Conservation (phyloP, 805 yeast species). For the Teunomyces atbi region DNA sequence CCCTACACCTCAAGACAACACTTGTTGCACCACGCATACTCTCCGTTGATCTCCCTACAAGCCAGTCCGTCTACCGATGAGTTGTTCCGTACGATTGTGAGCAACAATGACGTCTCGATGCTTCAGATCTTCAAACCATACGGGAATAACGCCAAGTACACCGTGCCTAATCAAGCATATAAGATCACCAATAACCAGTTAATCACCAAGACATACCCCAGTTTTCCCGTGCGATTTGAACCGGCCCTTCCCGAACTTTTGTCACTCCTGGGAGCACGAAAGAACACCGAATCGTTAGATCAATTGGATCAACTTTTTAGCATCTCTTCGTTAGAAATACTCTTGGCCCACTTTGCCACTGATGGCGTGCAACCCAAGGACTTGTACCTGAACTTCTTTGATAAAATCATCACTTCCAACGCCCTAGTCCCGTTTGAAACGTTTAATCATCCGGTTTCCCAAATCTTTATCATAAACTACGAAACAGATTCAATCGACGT, state of each 20-base stretch:
- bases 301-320: slow-evolving; percentile 29
- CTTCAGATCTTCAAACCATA: slow-evolving; percentile 52
- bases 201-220: slow-evolving; percentile 47
- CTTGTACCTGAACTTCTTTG: slow-evolving; percentile 56
- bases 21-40: slow-evolving; percentile 44
- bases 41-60: slow-evolving; percentile 53
- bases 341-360: slow-evolving; percentile 19
- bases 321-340: slow-evolving; percentile 34
- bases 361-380: slow-evolving; percentile 13
- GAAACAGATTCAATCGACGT: slow-evolving; percentile 49
- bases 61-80: slow-evolving; percentile 47
- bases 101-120: slow-evolving; percentile 35
- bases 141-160: slow-evolving; percentile 52
- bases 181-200: slow-evolving; percentile 53
- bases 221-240: slow-evolving; percentile 58
- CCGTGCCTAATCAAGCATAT: slow-evolving; percentile 39
- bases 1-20: slow-evolving; percentile 41
- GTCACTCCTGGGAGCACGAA: slow-evolving; percentile 15
- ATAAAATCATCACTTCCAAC: slow-evolving; percentile 57
- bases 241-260: slow-evolving; percentile 39
- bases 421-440: slow-evolving; percentile 76
- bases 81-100: slow-evolving; percentile 40
- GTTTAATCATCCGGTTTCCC: slow-evolving; percentile 81
- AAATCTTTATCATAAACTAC: slow-evolving; percentile 62
- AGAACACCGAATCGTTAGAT: slow-evolving; percentile 13